Conservation (phyloP, 495 filamentous ascomycete species). For the Rostrohypoxylon terebratum region DNA sequence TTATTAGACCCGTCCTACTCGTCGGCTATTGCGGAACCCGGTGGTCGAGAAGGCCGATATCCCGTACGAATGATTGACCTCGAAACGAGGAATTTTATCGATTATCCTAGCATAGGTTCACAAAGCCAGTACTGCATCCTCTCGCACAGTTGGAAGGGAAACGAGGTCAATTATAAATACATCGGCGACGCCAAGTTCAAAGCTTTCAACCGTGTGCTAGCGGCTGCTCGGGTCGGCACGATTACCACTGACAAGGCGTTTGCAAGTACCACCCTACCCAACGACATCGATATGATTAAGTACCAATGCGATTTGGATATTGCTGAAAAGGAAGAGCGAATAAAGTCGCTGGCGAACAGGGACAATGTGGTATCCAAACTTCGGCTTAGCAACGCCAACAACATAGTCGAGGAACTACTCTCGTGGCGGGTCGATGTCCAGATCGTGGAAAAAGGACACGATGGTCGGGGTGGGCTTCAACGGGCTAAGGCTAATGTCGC, state of each 20-base stretch:
- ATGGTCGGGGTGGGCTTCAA: constrained; percentile 30
- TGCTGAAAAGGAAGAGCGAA: constrained; percentile 39
- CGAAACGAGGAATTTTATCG: constrained; percentile 56
- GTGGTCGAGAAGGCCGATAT: constrained; percentile 29
- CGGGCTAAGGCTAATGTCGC: constrained; percentile 28
- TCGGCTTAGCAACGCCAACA: constrained; percentile 35
- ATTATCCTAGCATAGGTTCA: constrained; percentile 45
- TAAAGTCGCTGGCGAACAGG: constrained; percentile 15
- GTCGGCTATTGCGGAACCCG: constrained; percentile 19
- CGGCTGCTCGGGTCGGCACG: constrained; percentile 3
- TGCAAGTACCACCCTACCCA: not conserved
- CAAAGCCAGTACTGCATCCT: constrained; percentile 59
- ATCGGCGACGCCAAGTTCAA: constrained; percentile 41
- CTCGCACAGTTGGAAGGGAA: constrained; percentile 62
- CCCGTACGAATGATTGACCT: constrained; percentile 61
- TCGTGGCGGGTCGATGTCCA: constrained; percentile 21
- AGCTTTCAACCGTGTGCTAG: constrained; percentile 21
- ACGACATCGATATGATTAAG: constrained; percentile 36
- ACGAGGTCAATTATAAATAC: constrained; percentile 55
- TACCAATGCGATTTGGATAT: constrained; percentile 43
- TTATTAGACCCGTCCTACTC: constrained; percentile 35
- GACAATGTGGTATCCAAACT: constrained; percentile 23
- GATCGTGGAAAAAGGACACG: constrained; percentile 29
- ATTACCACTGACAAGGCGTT: constrained; percentile 16
- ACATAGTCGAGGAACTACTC: constrained; percentile 29